These are phyloP conservation scores for Teratosphaeria gauchensis DNA, from an alignment of 2,329 filamentous ascomycete genomes.

Conservation along the genomic window DNA sequence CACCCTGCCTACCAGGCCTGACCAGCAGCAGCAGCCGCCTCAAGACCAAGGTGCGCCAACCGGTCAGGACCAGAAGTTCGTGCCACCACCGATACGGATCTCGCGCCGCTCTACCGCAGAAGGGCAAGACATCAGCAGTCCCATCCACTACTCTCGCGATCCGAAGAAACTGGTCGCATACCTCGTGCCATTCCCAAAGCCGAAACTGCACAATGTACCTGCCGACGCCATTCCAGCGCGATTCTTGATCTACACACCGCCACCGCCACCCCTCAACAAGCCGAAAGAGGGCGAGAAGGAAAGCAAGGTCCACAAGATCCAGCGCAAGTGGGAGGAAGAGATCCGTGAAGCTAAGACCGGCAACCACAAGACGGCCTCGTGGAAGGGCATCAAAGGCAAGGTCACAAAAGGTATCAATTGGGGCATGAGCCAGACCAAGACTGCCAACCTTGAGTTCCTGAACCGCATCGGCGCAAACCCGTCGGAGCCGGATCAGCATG, in stretches of 20 bases:
- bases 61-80: neutral
- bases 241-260: slow-evolving; percentile 38
- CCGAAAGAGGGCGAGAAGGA: slow-evolving; percentile 35
- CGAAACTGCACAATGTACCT: slow-evolving; percentile 25
- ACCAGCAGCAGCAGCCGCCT: neutral
- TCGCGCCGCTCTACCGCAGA: neutral
- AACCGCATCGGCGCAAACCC: slow-evolving; percentile 27
- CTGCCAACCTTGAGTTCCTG: slow-evolving; percentile 35
- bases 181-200: slow-evolving; percentile 36
- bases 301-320: slow-evolving; percentile 32
- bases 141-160: slow-evolving; percentile 33
- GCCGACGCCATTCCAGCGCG: slow-evolving; percentile 28
- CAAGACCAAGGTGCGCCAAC: neutral
- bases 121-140: slow-evolving; percentile 11
- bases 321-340: slow-evolving; percentile 38
- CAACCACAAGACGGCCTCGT: slow-evolving; percentile 31
- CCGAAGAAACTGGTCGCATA: slow-evolving; percentile 35
- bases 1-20: neutral
- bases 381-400: slow-evolving; percentile 35
- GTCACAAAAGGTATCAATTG: slow-evolving; percentile 32
- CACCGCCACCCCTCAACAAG: slow-evolving; percentile 31
- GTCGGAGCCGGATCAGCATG: slow-evolving; percentile 15
- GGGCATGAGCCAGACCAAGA: slow-evolving; percentile 33
- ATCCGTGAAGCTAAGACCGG: slow-evolving; percentile 33
- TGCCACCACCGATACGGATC: neutral